Conservation (phyloP, 1,284 basidiomycete genomes). For the Mycena citricolor region DNA sequence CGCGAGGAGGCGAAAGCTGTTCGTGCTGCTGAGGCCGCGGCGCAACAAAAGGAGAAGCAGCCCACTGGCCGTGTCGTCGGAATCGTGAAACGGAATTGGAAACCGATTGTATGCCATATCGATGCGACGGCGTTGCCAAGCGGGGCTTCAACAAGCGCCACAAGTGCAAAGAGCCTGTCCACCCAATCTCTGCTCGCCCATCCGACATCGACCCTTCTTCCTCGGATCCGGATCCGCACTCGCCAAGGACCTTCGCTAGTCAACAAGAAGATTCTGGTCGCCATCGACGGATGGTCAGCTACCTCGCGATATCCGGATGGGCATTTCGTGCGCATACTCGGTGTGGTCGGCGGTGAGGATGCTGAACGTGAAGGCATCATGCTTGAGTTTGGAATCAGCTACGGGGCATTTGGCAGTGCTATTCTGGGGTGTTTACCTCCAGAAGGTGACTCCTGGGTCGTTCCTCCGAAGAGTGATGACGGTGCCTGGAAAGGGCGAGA, state of each 20-base stretch:
- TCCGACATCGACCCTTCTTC: slow-evolving; percentile 89
- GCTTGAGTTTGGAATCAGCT: slow-evolving; percentile 96
- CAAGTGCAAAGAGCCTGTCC: slow-evolving; percentile 77
- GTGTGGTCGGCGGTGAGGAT: slow-evolving; percentile 90
- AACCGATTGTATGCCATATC: slow-evolving; percentile 96
- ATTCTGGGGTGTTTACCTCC: slow-evolving; percentile 89
- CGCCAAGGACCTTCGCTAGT: slow-evolving; percentile 89
- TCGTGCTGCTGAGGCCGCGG: slow-evolving; percentile 39
- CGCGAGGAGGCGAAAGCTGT: slow-evolving; percentile 52
- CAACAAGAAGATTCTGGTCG: slow-evolving; percentile 94
- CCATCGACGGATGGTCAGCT: slow-evolving; percentile 90
- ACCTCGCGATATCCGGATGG: slow-evolving; percentile 94
- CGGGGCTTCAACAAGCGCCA: slow-evolving; percentile 49
- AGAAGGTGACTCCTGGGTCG: slow-evolving; percentile 92
- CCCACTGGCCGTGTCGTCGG: slow-evolving; percentile 94
- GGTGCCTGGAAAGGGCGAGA: slow-evolving; percentile 83
- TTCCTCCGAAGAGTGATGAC: slow-evolving; percentile 70
- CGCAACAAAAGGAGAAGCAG: slow-evolving; percentile 54
- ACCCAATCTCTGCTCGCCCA: slow-evolving; percentile 95
- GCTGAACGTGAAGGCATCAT: slow-evolving; percentile 95
- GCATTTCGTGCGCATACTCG: slow-evolving; percentile 93
- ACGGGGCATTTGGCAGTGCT: slow-evolving; percentile 93
- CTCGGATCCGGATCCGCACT: slow-evolving; percentile 92
- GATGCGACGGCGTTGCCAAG: slow-evolving; percentile 76
- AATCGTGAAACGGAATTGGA: slow-evolving; percentile 93